phyloP scores from a whole-genome alignment of 768 basidiomycete genomes.

The Auriscalpium orientale region DNA sequence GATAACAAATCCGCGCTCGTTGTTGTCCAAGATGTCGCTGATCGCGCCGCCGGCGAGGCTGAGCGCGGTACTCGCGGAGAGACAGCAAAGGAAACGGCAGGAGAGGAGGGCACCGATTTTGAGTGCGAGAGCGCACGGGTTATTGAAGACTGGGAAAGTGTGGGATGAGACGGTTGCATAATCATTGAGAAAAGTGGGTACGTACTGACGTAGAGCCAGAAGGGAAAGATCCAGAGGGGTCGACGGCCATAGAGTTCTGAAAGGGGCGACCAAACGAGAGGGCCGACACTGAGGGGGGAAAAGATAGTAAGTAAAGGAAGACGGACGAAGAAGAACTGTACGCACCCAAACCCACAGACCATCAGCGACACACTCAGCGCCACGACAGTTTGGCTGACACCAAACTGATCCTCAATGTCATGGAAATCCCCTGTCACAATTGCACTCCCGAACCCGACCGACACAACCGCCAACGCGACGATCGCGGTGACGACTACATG shows the following conservation, averaged over 20 bases:
- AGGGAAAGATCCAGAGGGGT: slow-evolving; percentile 31
- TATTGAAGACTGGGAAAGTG: slow-evolving; percentile 14
- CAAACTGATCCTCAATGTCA: slow-evolving; percentile 25
- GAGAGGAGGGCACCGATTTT: slow-evolving; percentile 34
- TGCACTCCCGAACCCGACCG: slow-evolving; percentile 29
- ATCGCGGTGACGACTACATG: slow-evolving; percentile 23
- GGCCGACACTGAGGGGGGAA: slow-evolving; percentile 10
- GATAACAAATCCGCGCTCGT: slow-evolving; percentile 33
- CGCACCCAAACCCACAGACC: slow-evolving; percentile 29
- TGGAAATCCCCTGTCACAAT: slow-evolving; percentile 30
- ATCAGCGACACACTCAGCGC: slow-evolving; percentile 29
- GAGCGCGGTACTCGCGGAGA: slow-evolving; percentile 30
- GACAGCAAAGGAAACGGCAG: slow-evolving; percentile 1
- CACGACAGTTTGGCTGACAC: slow-evolving; percentile 25
- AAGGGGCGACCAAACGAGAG: slow-evolving; percentile 20
- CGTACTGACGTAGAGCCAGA: slow-evolving; percentile 31
- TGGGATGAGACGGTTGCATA: not conserved
- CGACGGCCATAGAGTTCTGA: slow-evolving; percentile 34
- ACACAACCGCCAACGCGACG: slow-evolving; percentile 25
- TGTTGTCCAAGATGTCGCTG: slow-evolving; percentile 29
- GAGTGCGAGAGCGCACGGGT: slow-evolving; percentile 31
- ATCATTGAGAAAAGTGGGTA: not conserved
- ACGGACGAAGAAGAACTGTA: slow-evolving; percentile 19
- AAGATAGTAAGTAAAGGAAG: slow-evolving; percentile 7
- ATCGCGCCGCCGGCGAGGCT: slow-evolving; percentile 29